These are phyloP conservation scores for Lactuca sativa DNA, from an alignment of 129 eudicot genomes.

Conservation along the genomic window DNA sequence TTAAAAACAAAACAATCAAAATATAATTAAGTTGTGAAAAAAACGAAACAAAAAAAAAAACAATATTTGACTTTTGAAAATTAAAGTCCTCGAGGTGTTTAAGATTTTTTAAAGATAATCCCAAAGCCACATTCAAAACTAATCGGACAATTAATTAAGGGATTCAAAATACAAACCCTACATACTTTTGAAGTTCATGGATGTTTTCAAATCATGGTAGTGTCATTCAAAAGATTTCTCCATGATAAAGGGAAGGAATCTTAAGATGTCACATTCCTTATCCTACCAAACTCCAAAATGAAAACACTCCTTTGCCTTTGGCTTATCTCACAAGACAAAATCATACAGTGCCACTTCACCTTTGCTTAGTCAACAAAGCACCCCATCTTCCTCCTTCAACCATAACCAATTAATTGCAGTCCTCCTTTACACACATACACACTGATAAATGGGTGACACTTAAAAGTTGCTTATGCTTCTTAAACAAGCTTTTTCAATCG, in stretches of 20 bases:
- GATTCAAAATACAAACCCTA: not conserved
- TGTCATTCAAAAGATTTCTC: slow-evolving; percentile 42
- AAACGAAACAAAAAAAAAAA: too few relatives aligned
- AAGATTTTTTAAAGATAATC: not conserved
- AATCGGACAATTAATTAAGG: not conserved
- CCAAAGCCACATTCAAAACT: not conserved
- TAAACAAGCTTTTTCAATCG: slow-evolving; percentile 45
- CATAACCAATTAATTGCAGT: slow-evolving; percentile 46
- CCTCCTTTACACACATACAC: slow-evolving; percentile 28
- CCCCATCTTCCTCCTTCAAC: slow-evolving; percentile 34
- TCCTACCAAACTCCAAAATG: slow-evolving; percentile 52
- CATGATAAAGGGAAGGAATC: slow-evolving; percentile 39
- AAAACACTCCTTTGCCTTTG: slow-evolving; percentile 28
- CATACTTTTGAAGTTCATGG: slow-evolving; percentile 1
- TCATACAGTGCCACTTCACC: slow-evolving; percentile 63
- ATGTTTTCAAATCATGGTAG: slow-evolving; percentile 37
- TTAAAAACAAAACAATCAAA: too few relatives aligned
- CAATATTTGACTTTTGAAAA: too few relatives aligned
- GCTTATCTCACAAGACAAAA: slow-evolving; percentile 72
- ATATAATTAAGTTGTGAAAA: too few relatives aligned
- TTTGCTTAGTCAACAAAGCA: slow-evolving; percentile 91
- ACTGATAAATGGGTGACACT: slow-evolving; percentile 33
- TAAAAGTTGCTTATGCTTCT: slow-evolving; percentile 54
- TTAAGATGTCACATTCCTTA: slow-evolving; percentile 38
- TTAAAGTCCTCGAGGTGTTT: not conserved